Conservation (phyloP, 345 rosid species). For the Microthlaspi erraticum region DNA sequence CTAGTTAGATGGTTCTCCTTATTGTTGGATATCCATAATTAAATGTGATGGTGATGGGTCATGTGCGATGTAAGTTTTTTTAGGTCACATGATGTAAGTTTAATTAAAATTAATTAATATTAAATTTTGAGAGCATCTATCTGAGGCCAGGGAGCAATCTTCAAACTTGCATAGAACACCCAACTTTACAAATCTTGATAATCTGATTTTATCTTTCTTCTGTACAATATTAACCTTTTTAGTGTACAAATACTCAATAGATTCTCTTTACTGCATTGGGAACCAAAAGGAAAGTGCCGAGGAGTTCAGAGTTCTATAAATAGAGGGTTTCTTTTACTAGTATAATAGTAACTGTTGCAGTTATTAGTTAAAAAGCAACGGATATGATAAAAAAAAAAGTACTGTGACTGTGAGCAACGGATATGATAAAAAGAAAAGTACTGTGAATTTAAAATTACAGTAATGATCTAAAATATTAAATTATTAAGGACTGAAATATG, state of each 20-base stretch:
- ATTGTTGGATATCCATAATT: slow-evolving; percentile 19
- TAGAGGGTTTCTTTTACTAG: slow-evolving; percentile 15
- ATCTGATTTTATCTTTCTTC: neutral
- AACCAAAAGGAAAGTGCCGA: slow-evolving; percentile 31
- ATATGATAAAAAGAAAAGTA: neutral
- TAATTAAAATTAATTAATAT: neutral
- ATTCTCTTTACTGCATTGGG: slow-evolving; percentile 20
- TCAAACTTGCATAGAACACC: slow-evolving; percentile 21
- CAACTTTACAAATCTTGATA: slow-evolving; percentile 26
- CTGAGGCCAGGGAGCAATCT: slow-evolving; percentile 27
- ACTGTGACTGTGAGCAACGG: no score
- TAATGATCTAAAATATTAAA: slow-evolving; percentile 11
- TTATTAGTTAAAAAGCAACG: slow-evolving; percentile 32
- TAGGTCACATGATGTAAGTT: slow-evolving; percentile 25
- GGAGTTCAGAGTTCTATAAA: slow-evolving; percentile 31
- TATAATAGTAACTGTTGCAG: slow-evolving; percentile 33
- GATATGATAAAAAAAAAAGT: neutral
- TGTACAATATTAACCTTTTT: neutral
- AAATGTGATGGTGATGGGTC: slow-evolving; percentile 37
- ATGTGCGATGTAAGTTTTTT: slow-evolving; percentile 26
- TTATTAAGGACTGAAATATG: slow-evolving; percentile 30
- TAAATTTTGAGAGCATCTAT: slow-evolving; percentile 24
- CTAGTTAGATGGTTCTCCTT: slow-evolving; percentile 32
- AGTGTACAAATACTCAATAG: slow-evolving; percentile 4
- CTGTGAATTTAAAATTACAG: neutral